Evolutionary conservation across 306 rosid species (phyloP).

Genomic region (Acacia crassicarpa): DNA sequence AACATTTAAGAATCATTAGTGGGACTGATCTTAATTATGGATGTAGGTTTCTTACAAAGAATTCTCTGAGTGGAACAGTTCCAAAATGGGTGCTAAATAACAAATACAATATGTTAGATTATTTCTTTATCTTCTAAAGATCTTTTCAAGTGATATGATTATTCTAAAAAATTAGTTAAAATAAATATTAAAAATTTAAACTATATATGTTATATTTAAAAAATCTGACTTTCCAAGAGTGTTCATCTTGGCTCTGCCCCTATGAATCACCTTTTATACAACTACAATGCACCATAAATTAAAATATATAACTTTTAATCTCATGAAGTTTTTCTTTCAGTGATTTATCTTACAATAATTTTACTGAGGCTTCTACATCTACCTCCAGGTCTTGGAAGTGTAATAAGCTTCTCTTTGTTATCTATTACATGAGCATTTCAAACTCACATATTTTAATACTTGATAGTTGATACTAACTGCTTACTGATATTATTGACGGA

Average conservation of each 20-base stretch:
- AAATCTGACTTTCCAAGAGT: too few species aligned
- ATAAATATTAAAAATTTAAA: too few species aligned
- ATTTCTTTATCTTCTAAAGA: not conserved
- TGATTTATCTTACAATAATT: too few species aligned
- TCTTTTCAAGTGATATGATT: too few species aligned
- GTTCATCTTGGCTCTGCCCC: too few species aligned
- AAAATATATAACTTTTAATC: slow-evolving; percentile 20
- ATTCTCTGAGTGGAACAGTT: slow-evolving; percentile 18
- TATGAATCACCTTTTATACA: too few species aligned
- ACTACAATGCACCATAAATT: not conserved
- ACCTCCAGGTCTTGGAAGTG: slow-evolving; percentile 45
- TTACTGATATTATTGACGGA: slow-evolving; percentile 8
- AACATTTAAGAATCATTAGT: not conserved
- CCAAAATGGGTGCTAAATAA: slow-evolving; percentile 52
- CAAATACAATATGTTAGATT: slow-evolving; percentile 49
- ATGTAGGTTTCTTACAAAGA: slow-evolving; percentile 77
- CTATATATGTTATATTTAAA: too few species aligned
- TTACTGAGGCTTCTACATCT: too few species aligned
- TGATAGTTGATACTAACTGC: not conserved
- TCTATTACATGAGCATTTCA: not conserved
- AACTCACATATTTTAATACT: not conserved
- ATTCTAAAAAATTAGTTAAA: too few species aligned
- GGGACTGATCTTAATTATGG: not conserved
- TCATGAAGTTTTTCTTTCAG: not conserved
- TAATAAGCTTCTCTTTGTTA: slow-evolving; percentile 40